Conservation (phyloP, 2,329 filamentous ascomycete species). For the Reticulascus tulasneorum region DNA sequence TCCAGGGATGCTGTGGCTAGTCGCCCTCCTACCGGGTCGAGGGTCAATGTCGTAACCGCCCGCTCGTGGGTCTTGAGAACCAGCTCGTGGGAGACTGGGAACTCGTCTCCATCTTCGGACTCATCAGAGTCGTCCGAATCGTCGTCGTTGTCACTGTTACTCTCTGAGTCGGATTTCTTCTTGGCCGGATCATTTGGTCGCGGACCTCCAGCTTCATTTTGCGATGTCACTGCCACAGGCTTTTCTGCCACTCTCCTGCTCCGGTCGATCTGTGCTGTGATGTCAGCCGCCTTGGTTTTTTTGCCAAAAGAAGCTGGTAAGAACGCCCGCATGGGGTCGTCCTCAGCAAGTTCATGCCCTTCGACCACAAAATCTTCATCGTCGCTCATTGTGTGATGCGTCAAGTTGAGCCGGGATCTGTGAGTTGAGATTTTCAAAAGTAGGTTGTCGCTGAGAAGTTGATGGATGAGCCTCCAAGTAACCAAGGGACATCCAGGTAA, state of each 20-base stretch:
- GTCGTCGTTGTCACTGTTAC: slow-evolving; percentile 43
- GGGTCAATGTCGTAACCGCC: slow-evolving; percentile 75
- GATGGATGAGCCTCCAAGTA: no score
- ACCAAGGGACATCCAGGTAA: no score
- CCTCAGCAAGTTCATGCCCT: slow-evolving; percentile 47
- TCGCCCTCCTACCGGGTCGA: slow-evolving; percentile 81
- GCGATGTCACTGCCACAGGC: slow-evolving; percentile 19
- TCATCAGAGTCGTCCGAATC: slow-evolving; percentile 56
- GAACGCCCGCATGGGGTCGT: slow-evolving; percentile 72
- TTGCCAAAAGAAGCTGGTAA: slow-evolving; percentile 84
- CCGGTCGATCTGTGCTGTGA: slow-evolving; percentile 76
- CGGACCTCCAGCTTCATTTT: slow-evolving; percentile 23
- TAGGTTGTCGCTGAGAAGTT: no score
- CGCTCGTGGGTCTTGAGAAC: slow-evolving; percentile 89
- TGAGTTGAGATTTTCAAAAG: no score
- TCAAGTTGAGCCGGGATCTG: no score
- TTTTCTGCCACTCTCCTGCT: slow-evolving; percentile 58
- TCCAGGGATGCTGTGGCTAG: slow-evolving; percentile 89
- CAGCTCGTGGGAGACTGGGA: slow-evolving; percentile 88
- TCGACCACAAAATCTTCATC: slow-evolving; percentile 58
- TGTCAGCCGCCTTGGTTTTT: slow-evolving; percentile 67
- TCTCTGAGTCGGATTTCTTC: slow-evolving; percentile 18
- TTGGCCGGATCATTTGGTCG: slow-evolving; percentile 19
- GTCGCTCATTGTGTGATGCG: slow-evolving; percentile 55
- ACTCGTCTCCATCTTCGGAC: slow-evolving; percentile 77